Evolutionary conservation across 768 basidiomycete species (phyloP).

Genomic region (Lactifluus hygrophoroides): DNA sequence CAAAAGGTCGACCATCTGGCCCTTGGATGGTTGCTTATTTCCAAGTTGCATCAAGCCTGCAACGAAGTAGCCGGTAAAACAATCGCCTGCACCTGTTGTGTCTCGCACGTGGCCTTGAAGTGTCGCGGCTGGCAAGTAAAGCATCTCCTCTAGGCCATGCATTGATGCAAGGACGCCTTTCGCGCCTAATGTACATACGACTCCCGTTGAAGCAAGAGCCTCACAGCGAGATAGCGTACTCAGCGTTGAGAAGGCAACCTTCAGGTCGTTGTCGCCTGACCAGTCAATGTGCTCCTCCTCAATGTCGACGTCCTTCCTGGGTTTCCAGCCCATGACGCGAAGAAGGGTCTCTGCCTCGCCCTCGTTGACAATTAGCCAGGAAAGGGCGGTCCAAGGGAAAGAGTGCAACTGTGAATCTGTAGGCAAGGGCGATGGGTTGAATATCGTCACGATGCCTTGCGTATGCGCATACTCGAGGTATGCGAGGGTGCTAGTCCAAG

Average conservation of each 20-base stretch:
- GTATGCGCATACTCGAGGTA: slow-evolving; percentile 24
- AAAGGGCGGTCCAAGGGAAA: slow-evolving; percentile 44
- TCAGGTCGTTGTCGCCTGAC: slow-evolving; percentile 5
- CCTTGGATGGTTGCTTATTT: slow-evolving; percentile 16
- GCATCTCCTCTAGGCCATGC: slow-evolving; percentile 23
- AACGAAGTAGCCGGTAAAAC: slow-evolving; percentile 54
- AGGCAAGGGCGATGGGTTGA: slow-evolving; percentile 55
- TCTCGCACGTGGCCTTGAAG: slow-evolving; percentile 35
- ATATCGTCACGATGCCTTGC: slow-evolving; percentile 29
- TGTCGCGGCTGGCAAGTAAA: slow-evolving; percentile 39
- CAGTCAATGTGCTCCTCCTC: slow-evolving; percentile 3
- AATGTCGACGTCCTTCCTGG: not conserved
- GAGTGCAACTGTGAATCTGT: slow-evolving; percentile 29
- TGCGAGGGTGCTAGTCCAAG: slow-evolving; percentile 33
- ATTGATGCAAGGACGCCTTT: slow-evolving; percentile 41
- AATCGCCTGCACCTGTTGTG: slow-evolving; percentile 60
- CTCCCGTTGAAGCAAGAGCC: slow-evolving; percentile 29
- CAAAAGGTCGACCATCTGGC: slow-evolving; percentile 31
- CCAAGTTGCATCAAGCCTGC: slow-evolving; percentile 41
- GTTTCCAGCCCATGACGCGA: not conserved
- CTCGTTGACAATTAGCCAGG: slow-evolving; percentile 52
- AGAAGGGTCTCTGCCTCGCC: slow-evolving; percentile 34
- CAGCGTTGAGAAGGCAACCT: slow-evolving; percentile 23
- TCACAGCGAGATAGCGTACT: slow-evolving; percentile 18
- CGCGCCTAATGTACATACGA: slow-evolving; percentile 51